Percentiles rank a stretch among this genome's conserved stretches.
These are phyloP conservation scores for Pseudozyma hubeiensis DNA, from an alignment of 1,284 basidiomycete species.

Conservation along the genomic window DNA sequence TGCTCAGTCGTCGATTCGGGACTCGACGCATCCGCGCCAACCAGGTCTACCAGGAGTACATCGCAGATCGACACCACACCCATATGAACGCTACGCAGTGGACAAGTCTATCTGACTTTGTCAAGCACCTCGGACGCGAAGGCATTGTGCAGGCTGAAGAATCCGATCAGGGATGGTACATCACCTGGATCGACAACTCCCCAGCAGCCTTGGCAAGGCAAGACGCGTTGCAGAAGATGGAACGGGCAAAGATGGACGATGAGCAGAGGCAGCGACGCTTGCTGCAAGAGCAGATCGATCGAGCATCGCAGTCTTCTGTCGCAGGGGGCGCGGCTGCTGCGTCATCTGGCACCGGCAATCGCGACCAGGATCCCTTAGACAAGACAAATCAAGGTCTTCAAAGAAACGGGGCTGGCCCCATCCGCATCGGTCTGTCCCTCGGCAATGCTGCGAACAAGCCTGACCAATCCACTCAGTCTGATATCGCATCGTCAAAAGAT, in stretches of 20 bases:
- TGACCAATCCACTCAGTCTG: too few species aligned
- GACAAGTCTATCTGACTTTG: conserved; percentile 95
- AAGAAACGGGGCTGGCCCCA: conserved; percentile 33
- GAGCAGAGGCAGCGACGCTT: conserved; percentile 91
- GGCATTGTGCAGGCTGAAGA: conserved; percentile 94
- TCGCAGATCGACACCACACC: conserved; percentile 90
- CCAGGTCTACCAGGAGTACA: conserved; percentile 97
- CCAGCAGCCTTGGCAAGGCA: conserved; percentile 92
- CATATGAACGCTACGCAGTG: conserved; percentile 99
- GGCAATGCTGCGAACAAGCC: conserved; percentile 2
- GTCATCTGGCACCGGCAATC: too few species aligned
- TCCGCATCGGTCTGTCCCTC: conserved; percentile 52
- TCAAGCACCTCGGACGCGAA: conserved; percentile 86
- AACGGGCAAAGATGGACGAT: conserved; percentile 88
- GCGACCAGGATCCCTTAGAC: not conserved
- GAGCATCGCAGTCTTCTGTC: conserved; percentile 73
- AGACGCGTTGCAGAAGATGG: conserved; percentile 91
- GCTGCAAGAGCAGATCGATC: conserved; percentile 92
- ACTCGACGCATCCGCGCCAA: conserved; percentile 75
- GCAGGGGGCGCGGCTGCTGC: conserved; percentile 32
- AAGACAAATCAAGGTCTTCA: conserved; percentile 39
- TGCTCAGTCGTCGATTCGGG: conserved; percentile 78
- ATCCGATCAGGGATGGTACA: conserved; percentile 96
- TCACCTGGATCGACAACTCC: conserved; percentile 95
- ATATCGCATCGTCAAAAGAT: too few species aligned